These are phyloP conservation scores for Coprinopsis sp. DNA, from an alignment of 768 basidiomycete genomes.

Conservation along the genomic window DNA sequence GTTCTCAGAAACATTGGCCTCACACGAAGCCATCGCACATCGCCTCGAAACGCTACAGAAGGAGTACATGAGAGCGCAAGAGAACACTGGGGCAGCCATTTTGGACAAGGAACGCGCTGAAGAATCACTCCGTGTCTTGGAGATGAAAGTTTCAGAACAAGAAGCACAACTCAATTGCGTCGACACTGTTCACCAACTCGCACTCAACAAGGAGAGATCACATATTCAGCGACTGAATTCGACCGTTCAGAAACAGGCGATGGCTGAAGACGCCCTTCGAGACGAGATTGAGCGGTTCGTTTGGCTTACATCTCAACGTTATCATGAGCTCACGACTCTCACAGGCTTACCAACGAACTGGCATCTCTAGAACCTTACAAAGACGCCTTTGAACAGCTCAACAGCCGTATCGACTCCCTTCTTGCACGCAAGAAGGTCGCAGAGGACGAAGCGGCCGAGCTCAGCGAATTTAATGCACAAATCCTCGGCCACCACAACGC, in stretches of 20 bases:
- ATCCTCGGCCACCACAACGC: conserved; percentile 83
- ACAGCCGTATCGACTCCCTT: conserved; percentile 60
- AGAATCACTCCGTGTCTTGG: conserved; percentile 13
- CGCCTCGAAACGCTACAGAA: conserved; percentile 37
- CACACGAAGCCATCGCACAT: conserved; percentile 37
- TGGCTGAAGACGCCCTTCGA: conserved; percentile 64
- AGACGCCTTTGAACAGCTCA: conserved; percentile 63
- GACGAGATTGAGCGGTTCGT: conserved; percentile 62
- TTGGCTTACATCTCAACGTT: background rate
- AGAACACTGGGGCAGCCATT: conserved; percentile 20
- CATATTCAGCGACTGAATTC: conserved; percentile 41
- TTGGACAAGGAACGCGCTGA: conserved; percentile 13
- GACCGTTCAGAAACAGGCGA: conserved; percentile 50
- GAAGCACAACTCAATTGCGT: conserved; percentile 23
- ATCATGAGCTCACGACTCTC: conserved; percentile 1
- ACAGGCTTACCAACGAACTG: conserved; percentile 46
- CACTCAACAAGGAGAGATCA: conserved; percentile 44
- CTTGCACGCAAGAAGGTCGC: conserved; percentile 70
- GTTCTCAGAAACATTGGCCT: conserved; percentile 35
- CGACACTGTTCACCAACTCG: conserved; percentile 29
- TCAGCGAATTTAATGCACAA: conserved; percentile 81
- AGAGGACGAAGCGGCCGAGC: conserved; percentile 70
- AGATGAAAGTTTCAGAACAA: conserved; percentile 13
- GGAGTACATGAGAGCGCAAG: conserved; percentile 32
- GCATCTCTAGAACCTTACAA: conserved; percentile 60